These are phyloP conservation scores for Boletus albobrunnescens DNA, from an alignment of 1,284 basidiomycete species.

Conservation along the genomic window DNA sequence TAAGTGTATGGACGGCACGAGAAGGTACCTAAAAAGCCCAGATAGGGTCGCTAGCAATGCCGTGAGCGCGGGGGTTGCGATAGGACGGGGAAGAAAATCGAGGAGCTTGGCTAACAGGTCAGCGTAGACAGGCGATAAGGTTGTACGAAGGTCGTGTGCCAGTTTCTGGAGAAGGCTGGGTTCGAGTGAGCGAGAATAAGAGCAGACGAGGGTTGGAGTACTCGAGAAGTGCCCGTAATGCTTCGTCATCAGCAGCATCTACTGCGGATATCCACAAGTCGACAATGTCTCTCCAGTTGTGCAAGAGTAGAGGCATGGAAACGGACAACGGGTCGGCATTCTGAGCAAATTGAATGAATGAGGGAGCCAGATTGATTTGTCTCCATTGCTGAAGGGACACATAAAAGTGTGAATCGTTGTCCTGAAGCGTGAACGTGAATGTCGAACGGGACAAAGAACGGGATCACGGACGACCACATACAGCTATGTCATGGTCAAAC, in stretches of 20 bases:
- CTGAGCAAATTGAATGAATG: conserved; percentile 70
- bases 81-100: conserved; percentile 52
- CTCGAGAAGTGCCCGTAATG: conserved; percentile 66
- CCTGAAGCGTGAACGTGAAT: conserved; percentile 38
- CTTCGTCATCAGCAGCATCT: conserved; percentile 62
- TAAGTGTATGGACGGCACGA: conserved; percentile 52
- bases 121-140: conserved; percentile 57
- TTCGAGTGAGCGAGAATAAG: conserved; percentile 13
- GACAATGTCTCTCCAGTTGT: conserved; percentile 71
- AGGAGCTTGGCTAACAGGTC: conserved; percentile 53
- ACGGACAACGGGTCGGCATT: conserved; percentile 59
- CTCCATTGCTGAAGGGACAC: conserved; percentile 67
- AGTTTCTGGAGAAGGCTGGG: conserved; percentile 70
- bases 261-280: conserved; percentile 57
- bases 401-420: conserved; percentile 71
- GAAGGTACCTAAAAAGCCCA: conserved; percentile 63
- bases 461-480: conserved; percentile 28
- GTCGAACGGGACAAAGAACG: neutral
- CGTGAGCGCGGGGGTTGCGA: conserved; percentile 58
- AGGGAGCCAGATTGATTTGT: conserved; percentile 75
- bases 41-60: conserved; percentile 62
- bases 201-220: conserved; percentile 36
- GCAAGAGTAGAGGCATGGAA: conserved; percentile 78
- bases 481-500: conserved; percentile 59
- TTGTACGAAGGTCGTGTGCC: conserved; percentile 69